Percentiles rank a stretch among this genome's conserved stretches.
Evolutionary conservation across 1,284 basidiomycete genomes (phyloP).

Genomic region (Malassezia psittaci): DNA sequence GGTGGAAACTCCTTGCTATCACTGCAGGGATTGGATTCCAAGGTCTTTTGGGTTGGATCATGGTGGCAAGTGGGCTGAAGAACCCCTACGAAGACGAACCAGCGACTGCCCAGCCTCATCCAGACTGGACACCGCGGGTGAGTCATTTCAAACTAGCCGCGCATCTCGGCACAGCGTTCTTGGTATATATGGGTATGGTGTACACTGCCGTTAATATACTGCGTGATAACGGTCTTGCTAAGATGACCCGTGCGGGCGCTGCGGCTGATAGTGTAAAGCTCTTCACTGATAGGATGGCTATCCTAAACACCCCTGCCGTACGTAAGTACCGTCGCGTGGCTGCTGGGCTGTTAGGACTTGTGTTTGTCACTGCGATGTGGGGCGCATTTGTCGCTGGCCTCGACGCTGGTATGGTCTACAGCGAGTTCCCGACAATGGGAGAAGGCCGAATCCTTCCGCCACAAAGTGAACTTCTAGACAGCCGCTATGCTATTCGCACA

Average conservation of each 20-base stretch:
- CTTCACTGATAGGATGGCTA: neutral
- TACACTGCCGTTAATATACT: slow-evolving; percentile 67
- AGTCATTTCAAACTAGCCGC: slow-evolving; percentile 93
- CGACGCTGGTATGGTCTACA: slow-evolving; percentile 91
- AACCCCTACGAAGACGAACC: slow-evolving; percentile 19
- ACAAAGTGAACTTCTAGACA: slow-evolving; percentile 63
- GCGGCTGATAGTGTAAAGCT: neutral
- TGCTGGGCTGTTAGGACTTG: slow-evolving; percentile 24
- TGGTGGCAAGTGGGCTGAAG: slow-evolving; percentile 89
- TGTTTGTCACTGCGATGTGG: slow-evolving; percentile 64
- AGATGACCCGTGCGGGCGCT: slow-evolving; percentile 57
- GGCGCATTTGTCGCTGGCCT: slow-evolving; percentile 96
- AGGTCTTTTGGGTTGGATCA: slow-evolving; percentile 94
- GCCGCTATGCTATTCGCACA: slow-evolving; percentile 55
- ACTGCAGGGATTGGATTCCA: slow-evolving; percentile 75
- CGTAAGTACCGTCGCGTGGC: slow-evolving; percentile 26
- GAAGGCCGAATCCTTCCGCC: slow-evolving; percentile 69
- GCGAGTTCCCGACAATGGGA: slow-evolving; percentile 96
- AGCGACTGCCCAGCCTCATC: slow-evolving; percentile 13
- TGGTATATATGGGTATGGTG: slow-evolving; percentile 85
- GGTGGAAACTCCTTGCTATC: slow-evolving; percentile 60
- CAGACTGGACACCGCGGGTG: slow-evolving; percentile 59
- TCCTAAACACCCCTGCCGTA: slow-evolving; percentile 22
- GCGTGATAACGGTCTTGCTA: slow-evolving; percentile 51
- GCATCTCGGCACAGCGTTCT: slow-evolving; percentile 79